Evolutionary conservation across 2,329 filamentous ascomycete species (phyloP), one percentile per base, ranked within the genome.

Genomic region (Falciphora oryzae): DNA sequence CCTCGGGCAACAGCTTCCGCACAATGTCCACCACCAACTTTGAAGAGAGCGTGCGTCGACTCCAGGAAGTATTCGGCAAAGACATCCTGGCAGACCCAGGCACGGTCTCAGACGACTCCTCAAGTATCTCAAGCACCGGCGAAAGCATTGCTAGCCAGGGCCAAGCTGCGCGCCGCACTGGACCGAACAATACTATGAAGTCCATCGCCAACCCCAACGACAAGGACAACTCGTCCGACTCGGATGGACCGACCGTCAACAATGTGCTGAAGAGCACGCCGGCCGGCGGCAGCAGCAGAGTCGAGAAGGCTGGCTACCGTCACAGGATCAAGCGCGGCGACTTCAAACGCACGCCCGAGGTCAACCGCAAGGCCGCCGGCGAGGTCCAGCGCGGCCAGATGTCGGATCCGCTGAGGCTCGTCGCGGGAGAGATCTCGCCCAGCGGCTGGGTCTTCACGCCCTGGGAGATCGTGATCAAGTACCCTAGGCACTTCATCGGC

Each of bases 401-500:
- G 16, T 69, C 66, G 66, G 35, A 38, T n/a, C 64, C 68, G 58
- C 67, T 69, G 18, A 66, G 66, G 2, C 65, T 77, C 44, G 53
- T 62, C 14, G 53, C 68, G 28, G 74, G 76, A 13, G 71, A 76
- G 6, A 14, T 68, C 13, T 66, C 72, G 25, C 31, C 64, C 1
- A 65, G 71, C 28, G 67, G 65, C 0, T 72, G 75, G 22, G 14
- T 25, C 4, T 71, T 88, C 67, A 79, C 79, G 56, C 77, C 84
- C 0, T 86, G 83, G 79, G 76, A 77, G 29, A 75, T 85, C 0
- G 75, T 91, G 29, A 74, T 77, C 31, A 80, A 78, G 27, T 92
- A 89, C 69, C 85, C 86, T 0, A 80, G 83, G 67, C 79, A 76
- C 64, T 91, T 83, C 72, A 83, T 88, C 58, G 81, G 83, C 64